phyloP scores from a whole-genome alignment of 176 grass and related monocot genomes.

The Avena atlantica region DNA sequence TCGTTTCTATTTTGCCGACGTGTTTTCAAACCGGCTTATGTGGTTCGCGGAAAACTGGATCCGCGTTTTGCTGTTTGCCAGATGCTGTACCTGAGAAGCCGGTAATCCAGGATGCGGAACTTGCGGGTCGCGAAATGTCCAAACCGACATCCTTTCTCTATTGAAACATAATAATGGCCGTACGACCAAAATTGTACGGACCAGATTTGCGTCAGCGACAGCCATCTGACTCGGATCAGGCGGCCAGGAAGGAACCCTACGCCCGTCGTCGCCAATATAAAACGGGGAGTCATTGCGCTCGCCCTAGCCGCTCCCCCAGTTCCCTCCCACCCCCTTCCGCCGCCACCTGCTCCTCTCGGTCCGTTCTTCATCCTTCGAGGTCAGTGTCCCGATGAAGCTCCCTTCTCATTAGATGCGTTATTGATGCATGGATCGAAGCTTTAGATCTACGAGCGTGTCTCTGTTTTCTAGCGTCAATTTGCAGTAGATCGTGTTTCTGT shows the following conservation, averaged over 20 bases:
- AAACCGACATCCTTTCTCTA: neutral
- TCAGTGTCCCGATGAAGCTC: neutral
- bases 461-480: neutral
- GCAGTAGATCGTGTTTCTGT: no score
- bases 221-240: neutral
- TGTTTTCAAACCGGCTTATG: no score
- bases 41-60: no score
- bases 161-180: no score
- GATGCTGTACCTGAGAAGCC: neutral
- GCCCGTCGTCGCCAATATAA: constrained; percentile 22
- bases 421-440: neutral
- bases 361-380: constrained; percentile 2
- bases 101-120: neutral
- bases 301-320: no score
- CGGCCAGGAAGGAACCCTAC: constrained; percentile 34
- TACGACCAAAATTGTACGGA: neutral
- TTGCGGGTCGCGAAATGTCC: constrained; percentile 14
- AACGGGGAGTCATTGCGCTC: neutral
- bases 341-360: neutral
- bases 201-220: neutral
- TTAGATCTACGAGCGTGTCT: no score
- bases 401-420: no score
- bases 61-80: no score
- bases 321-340: neutral
- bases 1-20: no score